Evolutionary conservation across 73 alveolate genomes (phyloP), one percentile per base, ranked within the genome.

Genomic region (Symbiodinium natans): DNA sequence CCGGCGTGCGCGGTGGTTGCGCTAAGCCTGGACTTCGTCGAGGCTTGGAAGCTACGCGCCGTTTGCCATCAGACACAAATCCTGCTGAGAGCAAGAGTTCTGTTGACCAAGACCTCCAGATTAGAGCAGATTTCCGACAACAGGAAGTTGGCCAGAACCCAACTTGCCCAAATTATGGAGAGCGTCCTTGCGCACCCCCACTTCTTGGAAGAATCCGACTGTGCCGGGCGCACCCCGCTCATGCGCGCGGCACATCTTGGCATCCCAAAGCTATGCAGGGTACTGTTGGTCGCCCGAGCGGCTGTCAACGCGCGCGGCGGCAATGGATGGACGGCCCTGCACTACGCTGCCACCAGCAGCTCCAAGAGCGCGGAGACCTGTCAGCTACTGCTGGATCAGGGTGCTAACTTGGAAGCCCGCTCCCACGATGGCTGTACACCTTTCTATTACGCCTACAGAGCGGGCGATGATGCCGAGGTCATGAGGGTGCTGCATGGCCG

Each of bases 161-260:
- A n/a, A n/a, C n/a, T n/a, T n/a, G 25, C 33, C 39, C 17, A 48
- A 38, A 85, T 75, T 17, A 17, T 52, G 3, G 82, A 31, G 93
- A 85, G 93, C 46, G 40, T 52, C 93, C 36, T 86, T 48, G 83
- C 52, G 38, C 9, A 43, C 29, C 94, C 63, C 9, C 31, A 27
- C 54, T n/a, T 38, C 93, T 11, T 86, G 63, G 25, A 48, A 3
- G 39, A 48, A 31, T 17, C 83, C 38, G 94, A 86, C 83, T 86
- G 94, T 54, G 94, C 94, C 41, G 84, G 83, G 41, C 94, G 83
- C 41, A 54, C 83, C 41, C 94, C 56, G 59, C 83, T 86, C 59
- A 54, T 86, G 94, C 94, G 94, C 41, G 94, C 94, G 10, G 94
- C 94, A 17, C 94, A 86, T 77, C 94, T 86, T 15, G 94, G 94